These are phyloP conservation scores for Aspergillus leporis DNA, from an alignment of 495 filamentous ascomycete species.

Conservation along the genomic window DNA sequence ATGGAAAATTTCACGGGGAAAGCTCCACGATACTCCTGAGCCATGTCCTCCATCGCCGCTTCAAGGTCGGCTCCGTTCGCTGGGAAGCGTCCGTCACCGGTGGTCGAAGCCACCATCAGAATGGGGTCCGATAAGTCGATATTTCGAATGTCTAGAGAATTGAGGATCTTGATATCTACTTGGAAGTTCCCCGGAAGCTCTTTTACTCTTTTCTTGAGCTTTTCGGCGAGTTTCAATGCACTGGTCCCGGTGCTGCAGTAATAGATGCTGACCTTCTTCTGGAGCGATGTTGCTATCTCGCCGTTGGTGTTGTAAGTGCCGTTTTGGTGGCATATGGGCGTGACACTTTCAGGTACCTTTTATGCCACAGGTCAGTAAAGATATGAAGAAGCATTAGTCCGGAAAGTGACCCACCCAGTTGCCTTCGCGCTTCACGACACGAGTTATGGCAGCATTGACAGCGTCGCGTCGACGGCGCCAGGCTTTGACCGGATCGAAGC, in stretches of 20 bases:
- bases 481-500: slow-evolving; percentile 4
- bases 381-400: neutral
- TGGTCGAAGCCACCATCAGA: slow-evolving; percentile 3
- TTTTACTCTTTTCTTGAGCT: slow-evolving; percentile 1
- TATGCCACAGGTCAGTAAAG: neutral
- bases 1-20: neutral
- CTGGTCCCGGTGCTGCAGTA: slow-evolving; percentile 7
- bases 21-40: neutral
- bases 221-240: neutral
- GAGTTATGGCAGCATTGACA: neutral
- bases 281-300: neutral
- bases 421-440: neutral
- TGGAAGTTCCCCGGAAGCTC: neutral
- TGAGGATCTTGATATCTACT: neutral
- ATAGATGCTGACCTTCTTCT: neutral
- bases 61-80: slow-evolving; percentile 3
- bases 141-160: slow-evolving; percentile 2
- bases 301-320: neutral
- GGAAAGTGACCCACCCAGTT: neutral
- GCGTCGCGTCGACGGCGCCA: slow-evolving; percentile 1
- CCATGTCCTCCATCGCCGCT: neutral
- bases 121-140: neutral
- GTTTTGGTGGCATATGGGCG: neutral
- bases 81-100: neutral
- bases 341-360: neutral